Evolutionary conservation across 106 monocot genomes (phyloP).

Genomic region (Dioscorea zingiberensis): DNA sequence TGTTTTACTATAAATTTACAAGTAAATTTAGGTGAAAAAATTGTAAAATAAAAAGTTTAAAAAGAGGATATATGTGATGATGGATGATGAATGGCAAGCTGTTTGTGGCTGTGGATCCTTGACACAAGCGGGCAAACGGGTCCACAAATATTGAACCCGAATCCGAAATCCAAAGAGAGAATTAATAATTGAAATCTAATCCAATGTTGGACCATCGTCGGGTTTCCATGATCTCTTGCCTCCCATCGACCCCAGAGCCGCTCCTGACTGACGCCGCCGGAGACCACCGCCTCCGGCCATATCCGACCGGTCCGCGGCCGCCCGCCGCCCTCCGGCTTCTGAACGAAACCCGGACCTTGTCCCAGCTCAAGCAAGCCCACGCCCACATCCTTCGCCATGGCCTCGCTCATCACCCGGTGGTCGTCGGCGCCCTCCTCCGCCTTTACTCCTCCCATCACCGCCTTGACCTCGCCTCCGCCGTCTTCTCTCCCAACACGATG

Average conservation of each 20-base stretch:
- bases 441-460: conserved; percentile 30
- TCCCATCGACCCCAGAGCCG: background rate
- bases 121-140: no score
- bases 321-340: conserved; percentile 19
- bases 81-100: no score
- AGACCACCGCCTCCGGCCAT: background rate
- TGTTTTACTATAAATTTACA: no score
- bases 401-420: conserved; percentile 14
- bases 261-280: background rate
- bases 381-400: conserved; percentile 43
- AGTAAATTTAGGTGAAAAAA: no score
- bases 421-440: conserved; percentile 33
- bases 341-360: background rate
- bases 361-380: conserved; percentile 31
- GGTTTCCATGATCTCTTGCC: background rate
- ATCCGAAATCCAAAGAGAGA: no score
- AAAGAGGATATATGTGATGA: no score
- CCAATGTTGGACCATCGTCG: background rate
- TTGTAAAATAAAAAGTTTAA: no score
- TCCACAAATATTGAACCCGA: no score
- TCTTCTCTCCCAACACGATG: conserved; percentile 11
- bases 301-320: background rate
- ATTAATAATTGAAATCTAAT: no score
- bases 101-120: no score
- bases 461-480: conserved; percentile 17